phyloP scores from a whole-genome alignment of 2,329 filamentous ascomycete species.

The Bipolaris gigantea region DNA sequence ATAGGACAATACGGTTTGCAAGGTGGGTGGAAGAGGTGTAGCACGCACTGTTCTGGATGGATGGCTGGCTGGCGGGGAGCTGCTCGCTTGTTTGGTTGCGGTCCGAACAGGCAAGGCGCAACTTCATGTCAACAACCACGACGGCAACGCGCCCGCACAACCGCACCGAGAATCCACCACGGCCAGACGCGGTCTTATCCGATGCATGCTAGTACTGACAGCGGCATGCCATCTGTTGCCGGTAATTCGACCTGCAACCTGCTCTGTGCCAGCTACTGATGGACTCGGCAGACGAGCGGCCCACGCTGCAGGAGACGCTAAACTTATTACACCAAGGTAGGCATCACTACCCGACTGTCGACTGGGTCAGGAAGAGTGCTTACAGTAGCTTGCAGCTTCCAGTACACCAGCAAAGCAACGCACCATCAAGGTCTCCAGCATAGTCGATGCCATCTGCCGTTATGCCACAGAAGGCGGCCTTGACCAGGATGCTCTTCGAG shows the following conservation, averaged over 20 bases:
- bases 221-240: slow-evolving; percentile 37
- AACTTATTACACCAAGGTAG: slow-evolving; percentile 42
- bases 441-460: slow-evolving; percentile 64
- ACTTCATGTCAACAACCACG: slow-evolving; percentile 31
- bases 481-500: slow-evolving; percentile 60
- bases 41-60: slow-evolving; percentile 4
- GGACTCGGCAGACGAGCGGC: slow-evolving; percentile 32
- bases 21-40: slow-evolving; percentile 8
- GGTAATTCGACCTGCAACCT: slow-evolving; percentile 25
- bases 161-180: slow-evolving; percentile 11
- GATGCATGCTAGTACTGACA: slow-evolving; percentile 25
- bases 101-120: slow-evolving; percentile 27
- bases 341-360: slow-evolving; percentile 22
- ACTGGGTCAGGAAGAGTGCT: slow-evolving; percentile 22
- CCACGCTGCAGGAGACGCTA: slow-evolving; percentile 40
- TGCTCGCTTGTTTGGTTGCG: slow-evolving; percentile 29
- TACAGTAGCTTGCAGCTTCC: slow-evolving; percentile 37
- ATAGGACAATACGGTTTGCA: slow-evolving; percentile 8
- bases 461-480: slow-evolving; percentile 71
- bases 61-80: slow-evolving; percentile 1
- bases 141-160: slow-evolving; percentile 27
- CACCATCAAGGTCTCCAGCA: slow-evolving; percentile 61
- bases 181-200: slow-evolving; percentile 29
- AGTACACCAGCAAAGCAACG: slow-evolving; percentile 65
- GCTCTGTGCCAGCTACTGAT: slow-evolving; percentile 25